phyloP scores from a whole-genome alignment of 352 stramenopile genomes.

The Pythium aphanidermatum region DNA sequence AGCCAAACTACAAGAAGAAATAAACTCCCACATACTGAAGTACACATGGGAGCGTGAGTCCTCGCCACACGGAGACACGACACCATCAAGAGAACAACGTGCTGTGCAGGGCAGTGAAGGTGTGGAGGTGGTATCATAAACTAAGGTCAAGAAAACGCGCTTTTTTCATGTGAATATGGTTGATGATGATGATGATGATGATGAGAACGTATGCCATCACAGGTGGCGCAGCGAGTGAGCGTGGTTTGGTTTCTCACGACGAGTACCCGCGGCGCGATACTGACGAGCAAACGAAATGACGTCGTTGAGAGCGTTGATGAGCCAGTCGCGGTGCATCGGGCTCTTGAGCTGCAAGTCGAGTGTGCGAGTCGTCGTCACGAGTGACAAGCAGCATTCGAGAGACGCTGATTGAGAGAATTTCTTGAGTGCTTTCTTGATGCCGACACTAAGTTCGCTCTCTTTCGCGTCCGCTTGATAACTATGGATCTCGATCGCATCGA shows the following conservation, averaged over 20 bases:
- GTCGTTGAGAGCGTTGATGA: conserved; percentile 58
- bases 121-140: too few species aligned
- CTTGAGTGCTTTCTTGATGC: conserved; percentile 45
- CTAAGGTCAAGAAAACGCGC: too few species aligned
- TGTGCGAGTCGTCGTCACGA: conserved; percentile 40
- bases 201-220: conserved; percentile 7
- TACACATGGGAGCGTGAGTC: conserved; percentile 6
- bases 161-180: too few species aligned
- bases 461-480: conserved; percentile 14
- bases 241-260: conserved; percentile 6
- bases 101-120: too few species aligned
- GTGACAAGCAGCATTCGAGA: conserved; percentile 48
- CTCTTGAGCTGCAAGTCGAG: conserved; percentile 64
- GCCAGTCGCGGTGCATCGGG: conserved; percentile 68
- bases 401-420: conserved; percentile 16
- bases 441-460: conserved; percentile 16
- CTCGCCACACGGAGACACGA: too few species aligned
- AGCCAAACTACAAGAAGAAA: conserved; percentile 82
- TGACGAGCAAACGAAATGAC: conserved; percentile 60
- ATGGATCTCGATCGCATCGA: conserved; percentile 47
- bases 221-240: conserved; percentile 13
- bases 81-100: too few species aligned
- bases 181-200: too few species aligned
- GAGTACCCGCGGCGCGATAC: conserved; percentile 43
- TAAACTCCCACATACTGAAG: too few species aligned